Evolutionary conservation across 768 basidiomycete species (phyloP).

Genomic region (Obba rivulosa): DNA sequence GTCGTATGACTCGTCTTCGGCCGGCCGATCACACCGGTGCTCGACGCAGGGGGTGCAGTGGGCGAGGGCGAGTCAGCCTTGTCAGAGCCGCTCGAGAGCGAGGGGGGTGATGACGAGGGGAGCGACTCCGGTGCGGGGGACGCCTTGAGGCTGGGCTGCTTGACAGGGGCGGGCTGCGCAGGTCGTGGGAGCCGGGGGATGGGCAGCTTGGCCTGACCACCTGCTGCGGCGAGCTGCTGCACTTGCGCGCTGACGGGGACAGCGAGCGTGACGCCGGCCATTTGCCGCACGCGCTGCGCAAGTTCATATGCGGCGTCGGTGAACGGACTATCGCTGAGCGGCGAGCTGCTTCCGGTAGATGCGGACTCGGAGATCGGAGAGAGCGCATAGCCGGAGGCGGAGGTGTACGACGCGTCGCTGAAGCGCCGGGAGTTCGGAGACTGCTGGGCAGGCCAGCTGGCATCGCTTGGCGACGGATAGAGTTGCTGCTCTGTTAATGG

Average conservation of each 20-base stretch:
- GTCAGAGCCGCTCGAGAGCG: conserved; percentile 30
- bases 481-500: neutral
- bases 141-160: conserved; percentile 11
- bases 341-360: conserved; percentile 24
- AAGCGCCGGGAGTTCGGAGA: conserved; percentile 30
- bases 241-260: conserved; percentile 32
- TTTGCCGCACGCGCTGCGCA: conserved; percentile 31
- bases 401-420: conserved; percentile 49
- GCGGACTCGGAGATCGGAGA: conserved; percentile 43
- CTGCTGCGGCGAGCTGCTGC: conserved; percentile 24
- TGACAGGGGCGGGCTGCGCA: conserved; percentile 37
- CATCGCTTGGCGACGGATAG: neutral
- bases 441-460: neutral
- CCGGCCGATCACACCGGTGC: conserved; percentile 28
- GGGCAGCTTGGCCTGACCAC: conserved; percentile 34
- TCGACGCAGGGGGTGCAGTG: conserved; percentile 11
- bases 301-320: conserved; percentile 30
- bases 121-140: conserved; percentile 14
- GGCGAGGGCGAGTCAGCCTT: conserved; percentile 9
- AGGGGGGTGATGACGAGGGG: conserved; percentile 35
- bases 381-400: conserved; percentile 47
- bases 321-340: conserved; percentile 16
- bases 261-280: conserved; percentile 33
- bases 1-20: conserved; percentile 90
- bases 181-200: conserved; percentile 46